Conservation (phyloP, 768 basidiomycete genomes). For the Pleurotus eryngii region DNA sequence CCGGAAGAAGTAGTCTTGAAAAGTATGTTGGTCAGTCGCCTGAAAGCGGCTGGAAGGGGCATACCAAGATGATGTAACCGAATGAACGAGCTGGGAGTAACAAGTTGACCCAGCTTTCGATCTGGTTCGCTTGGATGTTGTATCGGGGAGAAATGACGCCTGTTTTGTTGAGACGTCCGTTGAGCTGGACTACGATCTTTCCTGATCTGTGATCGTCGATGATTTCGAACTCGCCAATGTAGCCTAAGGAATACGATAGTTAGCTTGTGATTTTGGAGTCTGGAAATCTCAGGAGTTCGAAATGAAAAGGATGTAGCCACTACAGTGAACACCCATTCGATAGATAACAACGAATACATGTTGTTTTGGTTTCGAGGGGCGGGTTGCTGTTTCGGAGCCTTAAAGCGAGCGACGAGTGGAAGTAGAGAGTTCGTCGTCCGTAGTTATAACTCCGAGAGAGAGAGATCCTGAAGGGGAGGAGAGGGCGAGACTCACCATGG, state of each 20-base stretch:
- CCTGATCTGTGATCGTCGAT: constrained; percentile 98
- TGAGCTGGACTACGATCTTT: constrained; percentile 98
- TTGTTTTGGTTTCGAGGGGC: constrained; percentile 62
- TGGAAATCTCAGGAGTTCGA: constrained; percentile 7
- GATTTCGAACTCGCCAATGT: constrained; percentile 98
- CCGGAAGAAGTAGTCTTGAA: constrained; percentile 91
- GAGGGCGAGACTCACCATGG: constrained; percentile 65
- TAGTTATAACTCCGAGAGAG: constrained; percentile 80
- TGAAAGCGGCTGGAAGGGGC: background rate
- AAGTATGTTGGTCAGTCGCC: too few species aligned
- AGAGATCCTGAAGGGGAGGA: background rate
- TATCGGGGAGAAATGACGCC: constrained; percentile 99
- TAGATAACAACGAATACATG: constrained; percentile 31
- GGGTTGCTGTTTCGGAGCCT: constrained; percentile 65
- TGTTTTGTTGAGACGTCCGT: constrained; percentile 98
- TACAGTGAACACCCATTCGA: constrained; percentile 53
- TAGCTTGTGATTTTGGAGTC: constrained; percentile 15
- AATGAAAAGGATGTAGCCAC: constrained; percentile 41
- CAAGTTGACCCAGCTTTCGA: constrained; percentile 96
- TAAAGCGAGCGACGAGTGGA: constrained; percentile 80
- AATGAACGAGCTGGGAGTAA: constrained; percentile 95
- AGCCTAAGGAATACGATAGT: constrained; percentile 50
- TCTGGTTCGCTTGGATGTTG: constrained; percentile 91
- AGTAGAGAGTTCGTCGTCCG: constrained; percentile 56
- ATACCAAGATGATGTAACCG: constrained; percentile 91